Conservation (phyloP, 2,329 filamentous ascomycete species). For the Pseudogymnoascus sp. region DNA sequence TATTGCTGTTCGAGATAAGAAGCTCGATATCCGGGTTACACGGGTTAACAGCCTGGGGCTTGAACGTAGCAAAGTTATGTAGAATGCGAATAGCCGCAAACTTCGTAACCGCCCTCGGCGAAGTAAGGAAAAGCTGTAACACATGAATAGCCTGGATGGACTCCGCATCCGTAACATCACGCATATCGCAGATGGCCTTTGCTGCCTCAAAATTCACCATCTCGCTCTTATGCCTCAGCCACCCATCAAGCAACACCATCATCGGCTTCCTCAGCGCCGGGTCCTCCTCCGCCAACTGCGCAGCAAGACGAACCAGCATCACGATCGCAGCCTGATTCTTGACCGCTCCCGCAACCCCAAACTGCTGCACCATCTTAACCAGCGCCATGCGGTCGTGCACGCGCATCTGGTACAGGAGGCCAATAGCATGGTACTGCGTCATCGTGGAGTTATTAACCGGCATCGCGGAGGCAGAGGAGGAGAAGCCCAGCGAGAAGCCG, state of each 20-base stretch:
- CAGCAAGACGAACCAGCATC: slow-evolving; percentile 84
- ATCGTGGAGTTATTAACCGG: slow-evolving; percentile 92
- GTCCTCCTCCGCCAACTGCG: slow-evolving; percentile 91
- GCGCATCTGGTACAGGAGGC: slow-evolving; percentile 94
- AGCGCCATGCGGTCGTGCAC: slow-evolving; percentile 95
- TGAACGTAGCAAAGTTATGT: slow-evolving; percentile 93
- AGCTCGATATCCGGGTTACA: slow-evolving; percentile 98
- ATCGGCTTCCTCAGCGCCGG: slow-evolving; percentile 82
- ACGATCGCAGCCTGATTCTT: slow-evolving; percentile 92
- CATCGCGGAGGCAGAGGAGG: slow-evolving; percentile 63
- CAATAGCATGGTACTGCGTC: slow-evolving; percentile 98
- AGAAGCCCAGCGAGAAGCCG: slow-evolving; percentile 86
- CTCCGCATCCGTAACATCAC: slow-evolving; percentile 85
- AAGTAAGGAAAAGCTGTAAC: slow-evolving; percentile 92
- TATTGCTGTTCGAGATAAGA: slow-evolving; percentile 92
- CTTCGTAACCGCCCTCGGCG: slow-evolving; percentile 90
- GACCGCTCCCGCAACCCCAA: slow-evolving; percentile 79
- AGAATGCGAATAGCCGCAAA: slow-evolving; percentile 95
- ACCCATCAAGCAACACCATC: slow-evolving; percentile 93
- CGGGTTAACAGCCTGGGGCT: slow-evolving; percentile 80
- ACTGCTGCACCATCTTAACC: slow-evolving; percentile 99
- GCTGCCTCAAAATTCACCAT: slow-evolving; percentile 99
- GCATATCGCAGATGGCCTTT: slow-evolving; percentile 93
- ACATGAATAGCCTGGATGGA: slow-evolving; percentile 89
- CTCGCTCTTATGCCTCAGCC: slow-evolving; percentile 96